These are phyloP conservation scores for Mortierella sp. DNA, from an alignment of 371 early-diverging fungal genomes.

Conservation along the genomic window DNA sequence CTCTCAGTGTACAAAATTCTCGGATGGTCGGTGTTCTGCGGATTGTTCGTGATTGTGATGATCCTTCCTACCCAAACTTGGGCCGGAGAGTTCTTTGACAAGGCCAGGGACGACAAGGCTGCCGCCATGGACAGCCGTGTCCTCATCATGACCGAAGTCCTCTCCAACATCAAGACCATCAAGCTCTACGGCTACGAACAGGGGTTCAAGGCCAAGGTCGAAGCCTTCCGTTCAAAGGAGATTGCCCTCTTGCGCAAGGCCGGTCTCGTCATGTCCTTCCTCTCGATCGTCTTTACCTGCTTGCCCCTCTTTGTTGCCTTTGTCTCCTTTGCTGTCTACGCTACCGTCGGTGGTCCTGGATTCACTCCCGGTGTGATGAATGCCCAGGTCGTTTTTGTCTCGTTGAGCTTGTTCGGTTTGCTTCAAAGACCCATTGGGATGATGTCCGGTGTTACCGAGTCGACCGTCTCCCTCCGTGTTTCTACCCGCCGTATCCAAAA, in stretches of 20 bases:
- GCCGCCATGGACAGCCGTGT: constrained; percentile 70
- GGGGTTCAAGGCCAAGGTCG: constrained; percentile 37
- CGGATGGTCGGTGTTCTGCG: constrained; percentile 7
- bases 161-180: constrained; percentile 62
- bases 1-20: neutral
- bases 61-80: constrained; percentile 27
- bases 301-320: constrained; percentile 48
- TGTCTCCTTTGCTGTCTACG: constrained; percentile 35
- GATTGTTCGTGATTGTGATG: constrained; percentile 25
- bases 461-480: constrained; percentile 30
- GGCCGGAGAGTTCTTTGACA: constrained; percentile 25
- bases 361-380: constrained; percentile 50
- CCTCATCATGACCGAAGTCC: constrained; percentile 64
- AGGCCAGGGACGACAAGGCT: constrained; percentile 34
- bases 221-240: constrained; percentile 33
- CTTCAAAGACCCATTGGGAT: constrained; percentile 35
- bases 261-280: constrained; percentile 19
- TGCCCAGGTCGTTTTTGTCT: constrained; percentile 49
- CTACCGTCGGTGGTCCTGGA: constrained; percentile 33
- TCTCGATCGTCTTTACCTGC: constrained; percentile 53
- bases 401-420: constrained; percentile 35
- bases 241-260: constrained; percentile 23
- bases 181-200: constrained; percentile 72
- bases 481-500: constrained; percentile 41
- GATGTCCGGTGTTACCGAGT: constrained; percentile 16